phyloP scores from a whole-genome alignment of 352 stramenopile species.

The Globisporangium yorkense region DNA sequence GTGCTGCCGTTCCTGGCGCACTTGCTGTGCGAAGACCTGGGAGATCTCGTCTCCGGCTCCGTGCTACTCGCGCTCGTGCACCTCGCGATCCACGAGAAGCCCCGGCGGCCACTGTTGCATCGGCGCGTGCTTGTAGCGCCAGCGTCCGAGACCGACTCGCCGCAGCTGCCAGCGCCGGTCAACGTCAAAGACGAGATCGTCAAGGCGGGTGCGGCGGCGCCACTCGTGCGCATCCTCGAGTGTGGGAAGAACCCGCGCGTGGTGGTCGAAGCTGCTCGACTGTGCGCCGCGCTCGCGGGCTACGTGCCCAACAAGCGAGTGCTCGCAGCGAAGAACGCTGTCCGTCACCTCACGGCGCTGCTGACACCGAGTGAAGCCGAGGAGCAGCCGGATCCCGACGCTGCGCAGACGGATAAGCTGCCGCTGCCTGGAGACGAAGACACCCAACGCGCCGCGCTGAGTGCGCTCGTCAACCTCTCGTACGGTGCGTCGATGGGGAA shows the following conservation, averaged over 20 bases:
- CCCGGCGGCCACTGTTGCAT: constrained; percentile 14
- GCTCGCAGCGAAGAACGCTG: constrained; percentile 55
- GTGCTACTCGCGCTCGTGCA: constrained; percentile 65
- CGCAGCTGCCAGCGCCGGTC: not conserved
- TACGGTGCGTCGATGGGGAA: constrained; percentile 28
- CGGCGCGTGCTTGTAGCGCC: not conserved
- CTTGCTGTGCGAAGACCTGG: constrained; percentile 44
- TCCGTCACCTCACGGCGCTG: constrained; percentile 38
- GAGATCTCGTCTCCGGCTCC: constrained; percentile 54
- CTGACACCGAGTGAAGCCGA: constrained; percentile 23
- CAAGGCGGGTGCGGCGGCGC: constrained; percentile 36
- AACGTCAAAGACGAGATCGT: constrained; percentile 66
- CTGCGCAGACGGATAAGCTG: constrained; percentile 24
- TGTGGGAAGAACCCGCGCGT: constrained; percentile 41
- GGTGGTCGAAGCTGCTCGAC: constrained; percentile 41
- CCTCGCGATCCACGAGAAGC: constrained; percentile 50
- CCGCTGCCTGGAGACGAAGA: constrained; percentile 29
- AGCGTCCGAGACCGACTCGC: no score
- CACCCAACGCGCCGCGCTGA: constrained; percentile 42
- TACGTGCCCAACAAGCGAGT: constrained; percentile 62
- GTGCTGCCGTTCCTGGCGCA: constrained; percentile 61
- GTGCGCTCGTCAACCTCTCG: constrained; percentile 62
- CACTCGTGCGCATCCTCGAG: constrained; percentile 50
- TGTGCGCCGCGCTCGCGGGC: constrained; percentile 47
- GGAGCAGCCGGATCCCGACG: constrained; percentile 14